phyloP scores from a whole-genome alignment of 805 yeast species.

The Sugiyamaella smithiae region DNA sequence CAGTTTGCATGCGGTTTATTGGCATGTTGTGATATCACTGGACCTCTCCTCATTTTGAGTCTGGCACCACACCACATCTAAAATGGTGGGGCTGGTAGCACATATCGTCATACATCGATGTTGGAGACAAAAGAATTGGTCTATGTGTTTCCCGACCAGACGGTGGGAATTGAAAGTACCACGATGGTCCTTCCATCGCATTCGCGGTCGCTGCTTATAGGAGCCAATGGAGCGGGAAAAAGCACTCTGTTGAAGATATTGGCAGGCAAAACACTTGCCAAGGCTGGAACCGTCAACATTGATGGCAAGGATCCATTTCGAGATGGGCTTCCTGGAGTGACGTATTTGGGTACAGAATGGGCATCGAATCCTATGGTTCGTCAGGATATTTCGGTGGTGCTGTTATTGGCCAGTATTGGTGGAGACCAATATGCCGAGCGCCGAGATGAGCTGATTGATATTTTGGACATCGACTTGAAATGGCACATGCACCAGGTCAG shows the following conservation, averaged over 20 bases:
- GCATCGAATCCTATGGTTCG: constrained; percentile 86
- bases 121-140: constrained; percentile 62
- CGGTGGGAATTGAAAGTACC: constrained; percentile 67
- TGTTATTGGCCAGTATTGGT: constrained; percentile 77
- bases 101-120: constrained; percentile 21
- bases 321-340: constrained; percentile 45
- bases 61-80: too few species aligned
- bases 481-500: constrained; percentile 94
- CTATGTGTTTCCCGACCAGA: constrained; percentile 63
- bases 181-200: constrained; percentile 62
- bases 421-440: constrained; percentile 72
- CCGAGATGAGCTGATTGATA: constrained; percentile 67
- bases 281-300: constrained; percentile 64
- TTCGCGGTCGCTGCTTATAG: constrained; percentile 74
- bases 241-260: constrained; percentile 79
- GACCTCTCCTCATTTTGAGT: not conserved
- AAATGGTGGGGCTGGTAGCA: too few species aligned
- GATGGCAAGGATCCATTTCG: constrained; percentile 89
- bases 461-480: constrained; percentile 77
- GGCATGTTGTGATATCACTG: not conserved
- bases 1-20: too few species aligned
- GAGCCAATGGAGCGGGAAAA: constrained; percentile 98
- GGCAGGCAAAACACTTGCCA: constrained; percentile 88
- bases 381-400: constrained; percentile 84
- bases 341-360: constrained; percentile 97